Percentiles rank a stretch among this genome's conserved stretches.
Evolutionary conservation across 495 filamentous ascomycete species (phyloP).

Genomic region (Podospora australis): DNA sequence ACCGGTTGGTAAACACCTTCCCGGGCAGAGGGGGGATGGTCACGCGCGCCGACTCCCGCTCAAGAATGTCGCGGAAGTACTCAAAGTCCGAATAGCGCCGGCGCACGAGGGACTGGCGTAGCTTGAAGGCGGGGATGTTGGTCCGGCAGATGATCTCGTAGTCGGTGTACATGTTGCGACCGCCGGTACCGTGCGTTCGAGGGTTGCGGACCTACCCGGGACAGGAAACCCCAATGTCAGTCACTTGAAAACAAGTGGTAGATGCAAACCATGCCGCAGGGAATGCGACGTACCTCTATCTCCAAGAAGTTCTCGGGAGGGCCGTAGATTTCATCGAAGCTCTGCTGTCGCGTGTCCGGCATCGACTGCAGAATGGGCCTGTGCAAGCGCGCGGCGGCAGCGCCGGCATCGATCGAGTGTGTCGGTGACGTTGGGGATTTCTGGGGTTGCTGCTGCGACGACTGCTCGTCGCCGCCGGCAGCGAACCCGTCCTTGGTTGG

Average conservation of each 20-base stretch:
- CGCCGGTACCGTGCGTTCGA: conserved; percentile 88
- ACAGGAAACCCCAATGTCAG: neutral
- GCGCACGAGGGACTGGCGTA: conserved; percentile 72
- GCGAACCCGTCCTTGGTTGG: too few species aligned
- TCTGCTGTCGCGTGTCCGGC: conserved; percentile 81
- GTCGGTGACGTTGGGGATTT: conserved; percentile 25
- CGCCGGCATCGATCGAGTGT: conserved; percentile 20
- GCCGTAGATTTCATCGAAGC: conserved; percentile 98
- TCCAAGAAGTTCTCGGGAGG: conserved; percentile 98
- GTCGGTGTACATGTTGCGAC: conserved; percentile 96
- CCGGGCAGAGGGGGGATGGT: conserved; percentile 94
- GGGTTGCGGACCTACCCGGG: conserved; percentile 87
- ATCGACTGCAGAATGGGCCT: conserved; percentile 68
- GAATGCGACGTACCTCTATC: conserved; percentile 67
- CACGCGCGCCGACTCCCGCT: conserved; percentile 88
- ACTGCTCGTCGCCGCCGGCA: conserved; percentile 13
- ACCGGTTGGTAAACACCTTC: conserved; percentile 97
- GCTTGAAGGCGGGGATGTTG: conserved; percentile 98
- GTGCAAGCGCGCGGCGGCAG: conserved; percentile 38
- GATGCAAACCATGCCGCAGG: neutral
- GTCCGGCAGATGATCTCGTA: conserved; percentile 96
- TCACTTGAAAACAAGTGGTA: neutral
- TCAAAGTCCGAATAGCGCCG: conserved; percentile 97
- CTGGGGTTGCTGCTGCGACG: neutral
- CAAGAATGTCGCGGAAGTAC: conserved; percentile 96